phyloP scores from a whole-genome alignment of 331 rosid genomes.

The Saraca asoca region DNA sequence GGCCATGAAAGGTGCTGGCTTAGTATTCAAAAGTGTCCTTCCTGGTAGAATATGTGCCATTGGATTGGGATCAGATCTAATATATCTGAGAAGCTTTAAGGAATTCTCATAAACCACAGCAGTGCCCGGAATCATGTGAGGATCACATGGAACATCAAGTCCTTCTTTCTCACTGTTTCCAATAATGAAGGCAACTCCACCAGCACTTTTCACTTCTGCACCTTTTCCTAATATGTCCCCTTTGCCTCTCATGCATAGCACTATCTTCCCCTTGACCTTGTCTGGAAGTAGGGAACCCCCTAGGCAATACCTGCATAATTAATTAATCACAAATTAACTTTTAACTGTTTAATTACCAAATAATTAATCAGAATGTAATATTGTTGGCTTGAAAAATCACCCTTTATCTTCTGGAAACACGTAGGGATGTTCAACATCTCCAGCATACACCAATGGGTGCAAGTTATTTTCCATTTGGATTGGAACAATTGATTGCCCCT shows the following conservation, averaged over 20 bases:
- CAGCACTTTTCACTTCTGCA: constrained; percentile 74
- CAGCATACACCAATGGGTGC: constrained; percentile 65
- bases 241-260: constrained; percentile 73
- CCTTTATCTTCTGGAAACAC: constrained; percentile 37
- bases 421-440: constrained; percentile 48
- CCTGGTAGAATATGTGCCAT: constrained; percentile 63
- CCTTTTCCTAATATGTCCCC: constrained; percentile 75
- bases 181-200: constrained; percentile 74
- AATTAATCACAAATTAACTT: too few relatives aligned
- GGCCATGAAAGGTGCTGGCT: constrained; percentile 89
- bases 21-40: constrained; percentile 55
- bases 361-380: constrained; percentile 2
- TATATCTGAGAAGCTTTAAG: constrained; percentile 51
- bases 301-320: constrained; percentile 63
- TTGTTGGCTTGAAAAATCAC: constrained; percentile 35
- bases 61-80: constrained; percentile 52
- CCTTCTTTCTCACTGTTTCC: constrained; percentile 56
- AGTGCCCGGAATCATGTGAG: constrained; percentile 79
- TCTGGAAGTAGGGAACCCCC: constrained; percentile 59
- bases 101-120: constrained; percentile 53
- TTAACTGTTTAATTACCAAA: not conserved
- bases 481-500: constrained; percentile 86
- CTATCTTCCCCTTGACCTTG: constrained; percentile 74
- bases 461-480: constrained; percentile 41
- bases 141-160: constrained; percentile 54